Evolutionary conservation across 2,329 filamentous ascomycete species (phyloP), one percentile per base, ranked within the genome.

Genomic region (Aspergillus eucalypticola): DNA sequence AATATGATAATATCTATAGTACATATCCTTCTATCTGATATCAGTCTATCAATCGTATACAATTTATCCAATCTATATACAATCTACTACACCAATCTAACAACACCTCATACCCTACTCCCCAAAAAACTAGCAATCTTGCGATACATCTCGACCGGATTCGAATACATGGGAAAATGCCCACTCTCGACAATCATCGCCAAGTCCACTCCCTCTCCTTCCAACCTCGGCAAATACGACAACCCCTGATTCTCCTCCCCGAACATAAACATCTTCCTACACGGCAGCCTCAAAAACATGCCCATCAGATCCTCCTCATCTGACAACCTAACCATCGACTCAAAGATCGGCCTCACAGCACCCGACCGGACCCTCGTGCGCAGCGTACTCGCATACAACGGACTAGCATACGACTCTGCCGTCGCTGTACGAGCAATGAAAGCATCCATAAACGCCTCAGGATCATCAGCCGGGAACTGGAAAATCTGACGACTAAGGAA

Each of bases 131-230:
- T 51, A 13, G 59, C 54, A 49, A 71, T 67, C 29, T 58, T 60
- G 3, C 61, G 54, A 56, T 64, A 67, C 67, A 69, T 71, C 50
- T 69, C 68, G 21, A 67, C 54, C n/a, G 67, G 69, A 29, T 70
- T 69, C 3, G 68, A 67, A 60, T 69, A 71, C 69, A 70, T 70
- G 3, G 67, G 68, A 35, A 69, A 70, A 65, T 70, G 66, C 3
- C 67, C 68, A 59, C 61, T 63, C 10, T 59, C 54, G 17, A 55
- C 19, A 41, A 70, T 70, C 51, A 65, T 46, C 11, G 66, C 68
- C 59, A 71, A 57, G 48, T 68, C 67, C 4, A 71, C 63, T 0
- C 61, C 60, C 2, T 63, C 58, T 39, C 57, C 6, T 13, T 21
- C 19, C 38, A 70, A 56, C 21, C 38, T 51, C 2, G 49, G 23